These are phyloP conservation scores for Colletotrichum plurivorum DNA, from an alignment of 2,329 filamentous ascomycete genomes.

Conservation along the genomic window DNA sequence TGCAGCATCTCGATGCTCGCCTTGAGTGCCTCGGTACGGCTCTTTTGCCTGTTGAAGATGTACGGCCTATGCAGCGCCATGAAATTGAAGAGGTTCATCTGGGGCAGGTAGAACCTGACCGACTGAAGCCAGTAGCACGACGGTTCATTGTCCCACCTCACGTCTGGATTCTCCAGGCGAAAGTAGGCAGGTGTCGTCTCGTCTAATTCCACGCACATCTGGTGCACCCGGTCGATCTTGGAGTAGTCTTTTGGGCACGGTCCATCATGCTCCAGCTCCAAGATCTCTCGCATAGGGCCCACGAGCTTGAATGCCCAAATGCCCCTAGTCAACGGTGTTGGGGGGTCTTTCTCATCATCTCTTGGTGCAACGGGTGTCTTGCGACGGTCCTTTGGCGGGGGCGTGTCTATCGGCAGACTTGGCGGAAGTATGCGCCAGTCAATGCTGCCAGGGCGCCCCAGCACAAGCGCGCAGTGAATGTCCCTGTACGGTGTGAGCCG, in stretches of 20 bases:
- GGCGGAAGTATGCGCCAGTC: slow-evolving; percentile 63
- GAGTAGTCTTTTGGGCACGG: slow-evolving; percentile 67
- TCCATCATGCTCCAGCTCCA: slow-evolving; percentile 69
- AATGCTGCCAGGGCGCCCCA: slow-evolving; percentile 70
- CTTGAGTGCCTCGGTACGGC: slow-evolving; percentile 68
- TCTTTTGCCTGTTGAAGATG: slow-evolving; percentile 69
- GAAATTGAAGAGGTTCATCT: slow-evolving; percentile 64
- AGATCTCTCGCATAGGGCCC: slow-evolving; percentile 66
- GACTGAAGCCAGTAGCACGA: slow-evolving; percentile 67
- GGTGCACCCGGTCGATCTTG: slow-evolving; percentile 68
- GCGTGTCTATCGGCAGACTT: slow-evolving; percentile 67
- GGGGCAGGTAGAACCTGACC: slow-evolving; percentile 62
- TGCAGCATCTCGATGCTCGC: slow-evolving; percentile 70
- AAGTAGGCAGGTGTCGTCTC: slow-evolving; percentile 66
- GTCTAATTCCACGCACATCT: slow-evolving; percentile 62
- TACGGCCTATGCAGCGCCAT: slow-evolving; percentile 75
- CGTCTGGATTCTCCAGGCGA: slow-evolving; percentile 69
- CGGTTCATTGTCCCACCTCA: slow-evolving; percentile 67
- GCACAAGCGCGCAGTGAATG: slow-evolving; percentile 65
- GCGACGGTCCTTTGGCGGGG: slow-evolving; percentile 61
- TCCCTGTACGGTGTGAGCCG: slow-evolving; percentile 59
- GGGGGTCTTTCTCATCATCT: slow-evolving; percentile 62
- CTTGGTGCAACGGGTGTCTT: slow-evolving; percentile 64
- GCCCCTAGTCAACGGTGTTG: slow-evolving; percentile 68
- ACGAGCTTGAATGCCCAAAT: slow-evolving; percentile 66